A percentile compares a stretch with the other conserved stretches of the same genome.
phyloP scores from a whole-genome alignment of 2,329 filamentous ascomycete species.

The Pseudocercospora macadamiae region DNA sequence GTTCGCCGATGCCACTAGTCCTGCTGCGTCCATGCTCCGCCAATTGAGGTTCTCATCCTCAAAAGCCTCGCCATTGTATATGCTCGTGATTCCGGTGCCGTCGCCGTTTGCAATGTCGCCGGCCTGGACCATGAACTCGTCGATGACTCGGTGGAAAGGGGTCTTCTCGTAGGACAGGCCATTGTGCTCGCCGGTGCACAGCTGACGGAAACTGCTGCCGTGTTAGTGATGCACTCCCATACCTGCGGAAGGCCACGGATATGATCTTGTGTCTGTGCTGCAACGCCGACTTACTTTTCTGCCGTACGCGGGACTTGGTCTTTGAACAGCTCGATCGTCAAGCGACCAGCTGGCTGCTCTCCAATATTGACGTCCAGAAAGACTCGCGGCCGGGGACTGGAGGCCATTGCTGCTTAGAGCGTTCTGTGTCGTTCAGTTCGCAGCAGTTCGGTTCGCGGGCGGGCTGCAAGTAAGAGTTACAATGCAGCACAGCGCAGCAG shows the following conservation, averaged over 20 bases:
- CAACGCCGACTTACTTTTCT: constrained; percentile 45
- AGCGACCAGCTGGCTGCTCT: constrained; percentile 45
- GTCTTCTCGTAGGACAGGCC: constrained; percentile 43
- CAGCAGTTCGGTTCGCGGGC: too few relatives aligned
- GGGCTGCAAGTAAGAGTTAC: not conserved
- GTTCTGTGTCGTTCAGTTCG: not conserved
- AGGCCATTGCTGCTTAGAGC: constrained; percentile 20
- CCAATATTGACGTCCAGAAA: constrained; percentile 49
- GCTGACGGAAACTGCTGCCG: constrained; percentile 45
- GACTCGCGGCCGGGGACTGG: constrained; percentile 40
- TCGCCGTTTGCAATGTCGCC: constrained; percentile 47
- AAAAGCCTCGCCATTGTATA: constrained; percentile 43
- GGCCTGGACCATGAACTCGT: constrained; percentile 51
- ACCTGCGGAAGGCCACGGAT: not conserved
- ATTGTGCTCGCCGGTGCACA: constrained; percentile 46
- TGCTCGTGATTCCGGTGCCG: constrained; percentile 45
- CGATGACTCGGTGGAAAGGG: constrained; percentile 47
- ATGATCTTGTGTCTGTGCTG: not conserved
- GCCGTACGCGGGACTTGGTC: constrained; percentile 51
- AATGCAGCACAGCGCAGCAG: not conserved
- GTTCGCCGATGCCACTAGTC: constrained; percentile 48
- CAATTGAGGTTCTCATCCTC: constrained; percentile 48
- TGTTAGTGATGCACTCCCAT: constrained; percentile 21
- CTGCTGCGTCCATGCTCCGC: constrained; percentile 45
- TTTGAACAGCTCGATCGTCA: constrained; percentile 50